Percentiles rank a stretch among this genome's conserved stretches.
phyloP scores from a whole-genome alignment of 2,329 filamentous ascomycete species.

The Phialophora chinensis region DNA sequence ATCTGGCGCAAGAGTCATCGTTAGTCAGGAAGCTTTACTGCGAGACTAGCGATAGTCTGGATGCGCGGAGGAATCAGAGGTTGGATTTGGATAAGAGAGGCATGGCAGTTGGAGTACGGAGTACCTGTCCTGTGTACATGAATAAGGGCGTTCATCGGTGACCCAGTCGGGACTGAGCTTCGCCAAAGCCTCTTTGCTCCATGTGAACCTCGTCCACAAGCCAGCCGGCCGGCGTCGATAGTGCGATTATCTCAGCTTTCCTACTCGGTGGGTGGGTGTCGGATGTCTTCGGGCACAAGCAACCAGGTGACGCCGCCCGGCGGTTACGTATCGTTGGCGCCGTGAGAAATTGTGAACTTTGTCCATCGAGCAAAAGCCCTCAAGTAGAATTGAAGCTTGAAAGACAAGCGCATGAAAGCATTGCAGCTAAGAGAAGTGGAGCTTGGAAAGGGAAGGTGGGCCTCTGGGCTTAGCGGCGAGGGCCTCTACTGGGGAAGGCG shows the following conservation, averaged over 20 bases:
- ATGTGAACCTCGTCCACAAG: no score
- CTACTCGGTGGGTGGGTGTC: not conserved
- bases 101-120: not conserved
- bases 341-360: not conserved
- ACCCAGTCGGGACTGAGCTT: not conserved
- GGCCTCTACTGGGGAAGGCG: not conserved
- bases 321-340: not conserved
- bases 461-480: not conserved
- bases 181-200: no score
- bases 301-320: not conserved
- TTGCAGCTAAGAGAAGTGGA: not conserved
- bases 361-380: not conserved
- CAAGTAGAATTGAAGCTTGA: not conserved
- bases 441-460: not conserved
- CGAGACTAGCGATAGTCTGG: slow-evolving; percentile 12
- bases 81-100: not conserved
- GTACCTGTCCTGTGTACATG: not conserved
- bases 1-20: slow-evolving; percentile 7
- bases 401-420: not conserved
- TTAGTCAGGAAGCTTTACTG: slow-evolving; percentile 15
- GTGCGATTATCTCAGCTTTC: not conserved
- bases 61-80: slow-evolving; percentile 5
- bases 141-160: not conserved
- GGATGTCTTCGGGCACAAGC: not conserved
- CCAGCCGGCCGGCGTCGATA: not conserved